Percentiles rank a stretch among this genome's conserved stretches.
phyloP scores from a whole-genome alignment of 345 rosid genomes.

The Firmiana major region DNA sequence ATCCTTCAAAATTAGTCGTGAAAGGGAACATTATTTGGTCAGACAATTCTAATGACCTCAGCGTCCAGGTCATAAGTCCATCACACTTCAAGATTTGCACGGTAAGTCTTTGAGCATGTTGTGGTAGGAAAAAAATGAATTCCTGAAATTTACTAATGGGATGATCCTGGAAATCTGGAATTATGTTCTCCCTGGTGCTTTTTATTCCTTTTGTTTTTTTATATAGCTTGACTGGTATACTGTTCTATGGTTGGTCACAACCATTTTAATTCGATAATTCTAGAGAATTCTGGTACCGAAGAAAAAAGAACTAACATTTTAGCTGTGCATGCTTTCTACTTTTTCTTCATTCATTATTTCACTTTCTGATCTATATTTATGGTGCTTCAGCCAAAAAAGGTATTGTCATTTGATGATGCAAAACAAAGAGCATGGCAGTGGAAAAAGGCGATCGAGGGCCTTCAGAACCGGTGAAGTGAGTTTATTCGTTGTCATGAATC shows the following conservation, averaged over 20 bases:
- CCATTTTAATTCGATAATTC: background rate
- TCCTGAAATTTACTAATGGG: background rate
- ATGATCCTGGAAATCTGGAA: constrained; percentile 1
- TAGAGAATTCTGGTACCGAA: background rate
- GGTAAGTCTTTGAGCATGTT: constrained; percentile 34
- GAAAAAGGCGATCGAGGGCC: constrained; percentile 91
- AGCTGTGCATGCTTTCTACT: too few relatives aligned
- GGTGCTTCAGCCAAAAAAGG: constrained; percentile 99
- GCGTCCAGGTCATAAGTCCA: constrained; percentile 70
- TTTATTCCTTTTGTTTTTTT: background rate
- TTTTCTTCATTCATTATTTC: background rate
- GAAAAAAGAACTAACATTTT: background rate
- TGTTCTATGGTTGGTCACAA: background rate
- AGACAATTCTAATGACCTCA: constrained; percentile 80
- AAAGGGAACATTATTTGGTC: constrained; percentile 91
- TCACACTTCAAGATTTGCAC: constrained; percentile 86
- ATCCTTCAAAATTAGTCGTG: constrained; percentile 69
- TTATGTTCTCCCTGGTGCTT: background rate
- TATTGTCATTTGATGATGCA: constrained; percentile 82
- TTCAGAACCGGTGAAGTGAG: constrained; percentile 65
- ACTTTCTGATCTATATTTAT: too few relatives aligned
- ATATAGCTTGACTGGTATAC: background rate
- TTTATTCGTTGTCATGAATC: constrained; percentile 3
- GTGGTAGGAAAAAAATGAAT: background rate
- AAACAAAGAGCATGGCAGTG: constrained; percentile 91